Base-by-base conservation (phyloP, 306 rosid genomes). In the Abrus precatorius region DNA sequence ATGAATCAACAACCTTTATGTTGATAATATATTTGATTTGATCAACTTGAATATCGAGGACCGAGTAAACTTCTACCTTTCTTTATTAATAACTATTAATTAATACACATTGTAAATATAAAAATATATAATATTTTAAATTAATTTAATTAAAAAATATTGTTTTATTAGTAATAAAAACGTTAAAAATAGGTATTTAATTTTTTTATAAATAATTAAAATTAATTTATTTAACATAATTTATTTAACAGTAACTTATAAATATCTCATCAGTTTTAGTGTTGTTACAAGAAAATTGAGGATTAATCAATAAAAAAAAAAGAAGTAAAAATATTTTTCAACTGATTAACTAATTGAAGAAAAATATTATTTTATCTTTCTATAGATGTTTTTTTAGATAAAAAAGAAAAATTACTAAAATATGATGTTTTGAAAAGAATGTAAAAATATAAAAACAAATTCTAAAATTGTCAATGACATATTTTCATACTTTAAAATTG, bases 11-110 rank as follows among this genome's bases (percentile, higher is more conserved):
- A 74, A 69, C 43, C 29, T 28, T 32, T 7, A 3, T 6, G 1
- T 74, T 9, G 40, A n/a, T 32, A 4, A 41, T 9, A 48, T 34
- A 60, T 62, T 69, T 67, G 38, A 82, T 61, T 61, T 32, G 7
- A 75, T 75, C 80, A 30, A 44, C 44, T 28, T 20, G 30, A 57
- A 44, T 4, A 41, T 9, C 38, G 11, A 62, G 10, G 69, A 74
- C 66, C 69, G 44, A 74, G 57, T 60, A 29, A 29, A 6, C 3
- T 10, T n/a, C 2, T 2, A 5, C 14, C 1, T 33, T 34, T 64
- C 6, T 38, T 56, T 2, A 59, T 59, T 40, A n/a, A 40, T 20
- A 40, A 64, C 48, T 36, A 5, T 13, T 63, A 64, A 64, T 3
- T 64, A 64, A 38, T 38, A 14, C 2, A 2, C 9, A 36, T n/a